Base-by-base conservation (phyloP, 2,329 filamentous ascomycete genomes). In the Penicillium sp. region DNA sequence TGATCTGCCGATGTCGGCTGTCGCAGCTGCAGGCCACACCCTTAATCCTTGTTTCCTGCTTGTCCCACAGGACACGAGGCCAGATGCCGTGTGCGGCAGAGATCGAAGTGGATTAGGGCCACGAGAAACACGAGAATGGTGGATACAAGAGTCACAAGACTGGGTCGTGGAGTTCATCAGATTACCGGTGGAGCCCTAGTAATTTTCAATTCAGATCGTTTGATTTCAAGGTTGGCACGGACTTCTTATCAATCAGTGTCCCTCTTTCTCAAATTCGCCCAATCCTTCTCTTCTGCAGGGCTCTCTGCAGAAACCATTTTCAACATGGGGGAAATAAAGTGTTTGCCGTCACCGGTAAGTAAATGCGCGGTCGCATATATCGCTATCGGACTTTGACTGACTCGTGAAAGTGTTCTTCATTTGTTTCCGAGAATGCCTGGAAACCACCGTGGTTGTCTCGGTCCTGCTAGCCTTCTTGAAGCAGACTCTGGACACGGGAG, bases 381-480 rank as follows among this genome's bases (percentile, higher is more conserved):
- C 40, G 3, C 13, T 24, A 9, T 29, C 23, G 35, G 16, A 16
- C 10, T 16, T 13, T 8, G 16, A 7, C 42, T 51, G 20, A 43
- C 31, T 23, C 18, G 22, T 27, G 43, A 23, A 20, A 60, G 59
- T 62, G 20, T 62, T 62, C 38, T 62, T 61, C 31, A 57, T 62
- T 39, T 44, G 43, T 10, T 94, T 95, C 65, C 83, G 89, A 66
- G 89, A 95, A 72, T 82, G 83, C 34, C 74, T 95, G 34, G 89
- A 95, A 74, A 87, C 86, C 0, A 85, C 80, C 59, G 88, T 95
- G 61, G 86, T 95, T 58, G 82, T 94, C 51, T 91, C 89, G 0
- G 85, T 95, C n/a, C 75, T 95, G 20, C 77, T 95, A 40, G 83
- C 88, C 11, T 94, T 93, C 66, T 72, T 94, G 50, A 93, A 91